Conservation (phyloP, 2,329 filamentous ascomycete genomes). For the Colletotrichum sansevieriae region DNA sequence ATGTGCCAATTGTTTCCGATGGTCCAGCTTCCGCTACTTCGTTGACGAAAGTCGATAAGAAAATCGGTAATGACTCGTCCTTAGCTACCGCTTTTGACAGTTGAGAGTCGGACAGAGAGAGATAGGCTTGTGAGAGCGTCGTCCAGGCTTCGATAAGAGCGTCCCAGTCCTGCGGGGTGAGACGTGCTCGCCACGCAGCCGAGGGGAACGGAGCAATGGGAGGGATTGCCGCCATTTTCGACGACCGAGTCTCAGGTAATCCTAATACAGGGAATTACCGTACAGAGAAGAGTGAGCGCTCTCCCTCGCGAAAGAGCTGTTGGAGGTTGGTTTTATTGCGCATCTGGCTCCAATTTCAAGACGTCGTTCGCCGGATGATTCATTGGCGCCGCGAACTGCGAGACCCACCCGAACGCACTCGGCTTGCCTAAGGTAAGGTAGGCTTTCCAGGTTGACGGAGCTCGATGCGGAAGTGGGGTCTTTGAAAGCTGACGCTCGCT, state of each 20-base stretch:
- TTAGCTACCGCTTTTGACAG: conserved; percentile 65
- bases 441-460: conserved; percentile 16
- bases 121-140: conserved; percentile 73
- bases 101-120: conserved; percentile 68
- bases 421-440: no score
- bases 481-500: not conserved
- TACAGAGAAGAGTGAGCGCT: not conserved
- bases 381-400: conserved; percentile 44
- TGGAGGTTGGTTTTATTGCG: conserved; percentile 13
- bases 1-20: conserved; percentile 49
- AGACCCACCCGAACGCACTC: no score
- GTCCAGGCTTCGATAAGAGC: conserved; percentile 83
- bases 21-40: conserved; percentile 61
- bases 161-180: conserved; percentile 81
- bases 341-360: not conserved
- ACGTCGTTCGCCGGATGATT: conserved; percentile 54
- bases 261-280: no score
- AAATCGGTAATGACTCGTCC: conserved; percentile 71
- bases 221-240: conserved; percentile 64
- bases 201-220: conserved; percentile 84
- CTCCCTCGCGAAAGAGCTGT: not conserved
- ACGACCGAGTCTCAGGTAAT: conserved; percentile 30
- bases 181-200: conserved; percentile 72
- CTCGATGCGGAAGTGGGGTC: conserved; percentile 26
- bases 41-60: conserved; percentile 76